Base-by-base conservation (phyloP, 805 yeast species). In the Wickerhamiella australiensis region DNA sequence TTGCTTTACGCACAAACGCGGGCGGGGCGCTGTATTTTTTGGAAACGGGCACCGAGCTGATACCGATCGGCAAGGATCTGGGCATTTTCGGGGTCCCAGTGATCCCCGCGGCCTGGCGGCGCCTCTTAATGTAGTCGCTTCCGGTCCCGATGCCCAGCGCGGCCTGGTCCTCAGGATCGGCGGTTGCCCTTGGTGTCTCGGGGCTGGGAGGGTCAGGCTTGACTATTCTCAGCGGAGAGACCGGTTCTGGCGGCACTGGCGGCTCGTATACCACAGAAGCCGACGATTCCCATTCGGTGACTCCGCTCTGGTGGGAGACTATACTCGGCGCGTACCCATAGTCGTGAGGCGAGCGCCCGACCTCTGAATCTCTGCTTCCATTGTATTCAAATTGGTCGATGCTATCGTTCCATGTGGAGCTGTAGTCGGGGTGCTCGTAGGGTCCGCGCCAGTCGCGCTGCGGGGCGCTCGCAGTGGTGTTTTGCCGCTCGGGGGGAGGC, bases 1-100 rank as follows among this genome's bases (percentile, higher is more conserved):
- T 63, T 27, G 67, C 65, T 33, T 61, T 52, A 42, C 65, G 58
- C 45, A 61, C 53, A 42, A 60, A 59, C 46, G 55, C 60, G 36
- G 61, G 60, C 21, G 62, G 58, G 12, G 60, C 57, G 11, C 48
- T 50, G 29, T 56, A 40, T 2, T 58, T 52, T 13, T 53, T 41
- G 13, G 47, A 40, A 4, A 36, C 25, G 8, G 52, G 46, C n/a
- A 45, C 42, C 20, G 53, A 23, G 40, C 47, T 43, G 18, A 58
- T 40, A n/a, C 61, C 62, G 13, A 58, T 45, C 3, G 62, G 62
- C 35, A 59, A 49, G 18, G 22, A 25, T 29, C 52, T 47, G n/a
- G 62, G 61, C 46, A 47, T 47, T 17, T 53, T 52, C 23, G 49
- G 25, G 20, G 61, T 63, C 25, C 58, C 55, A 43, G 61, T 57